These are phyloP conservation scores for Chloris gayana DNA, from an alignment of 176 grass and related monocot species.

Conservation along the genomic window DNA sequence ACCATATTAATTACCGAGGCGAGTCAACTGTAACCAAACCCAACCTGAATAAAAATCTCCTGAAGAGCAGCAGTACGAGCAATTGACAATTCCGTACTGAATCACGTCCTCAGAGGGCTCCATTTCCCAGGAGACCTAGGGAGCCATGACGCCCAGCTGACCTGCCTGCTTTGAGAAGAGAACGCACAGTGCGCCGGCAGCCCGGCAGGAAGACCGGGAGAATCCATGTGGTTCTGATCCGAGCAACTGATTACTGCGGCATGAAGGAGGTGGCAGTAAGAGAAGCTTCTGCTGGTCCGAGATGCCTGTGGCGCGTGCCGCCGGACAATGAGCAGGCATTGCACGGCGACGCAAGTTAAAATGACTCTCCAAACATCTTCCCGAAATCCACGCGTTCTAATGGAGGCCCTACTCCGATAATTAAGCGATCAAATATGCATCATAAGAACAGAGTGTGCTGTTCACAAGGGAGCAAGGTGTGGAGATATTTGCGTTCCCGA, in stretches of 20 bases:
- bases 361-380: too few relatives aligned
- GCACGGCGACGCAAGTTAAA: too few relatives aligned
- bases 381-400: neutral
- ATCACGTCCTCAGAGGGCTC: neutral
- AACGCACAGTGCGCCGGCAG: neutral
- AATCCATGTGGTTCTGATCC: neutral
- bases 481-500: neutral
- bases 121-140: neutral
- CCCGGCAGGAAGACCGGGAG: neutral
- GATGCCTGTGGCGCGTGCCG: too few relatives aligned
- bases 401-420: too few relatives aligned
- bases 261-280: neutral
- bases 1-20: neutral
- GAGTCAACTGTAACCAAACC: neutral
- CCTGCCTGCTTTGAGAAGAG: neutral
- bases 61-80: neutral
- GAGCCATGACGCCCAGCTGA: neutral
- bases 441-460: neutral
- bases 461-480: neutral
- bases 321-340: too few relatives aligned
- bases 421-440: too few relatives aligned
- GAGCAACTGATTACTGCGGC: neutral
- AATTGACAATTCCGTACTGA: neutral
- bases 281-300: conserved; percentile 22
- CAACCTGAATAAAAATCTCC: neutral